Evolutionary conservation across 1,284 basidiomycete species (phyloP).

Genomic region (Vanrija sp.): DNA sequence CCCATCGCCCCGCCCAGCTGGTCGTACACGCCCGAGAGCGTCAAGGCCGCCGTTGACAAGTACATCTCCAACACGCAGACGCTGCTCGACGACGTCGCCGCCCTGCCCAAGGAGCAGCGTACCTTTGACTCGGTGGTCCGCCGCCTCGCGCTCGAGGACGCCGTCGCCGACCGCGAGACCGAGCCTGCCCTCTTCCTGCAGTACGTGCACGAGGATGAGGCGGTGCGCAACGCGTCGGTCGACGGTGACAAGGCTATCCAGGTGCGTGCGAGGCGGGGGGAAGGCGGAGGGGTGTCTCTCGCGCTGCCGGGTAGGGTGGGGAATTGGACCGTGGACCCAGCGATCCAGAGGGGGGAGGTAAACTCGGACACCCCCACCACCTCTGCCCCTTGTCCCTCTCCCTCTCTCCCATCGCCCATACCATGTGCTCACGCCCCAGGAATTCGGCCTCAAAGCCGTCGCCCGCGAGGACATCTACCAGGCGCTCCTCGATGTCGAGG

Average conservation of each 20-base stretch:
- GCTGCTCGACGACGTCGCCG: constrained; percentile 10
- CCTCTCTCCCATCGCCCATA: not conserved
- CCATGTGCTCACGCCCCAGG: constrained; percentile 1
- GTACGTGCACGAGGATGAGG: constrained; percentile 17
- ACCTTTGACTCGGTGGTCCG: constrained; percentile 15
- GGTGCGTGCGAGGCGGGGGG: constrained; percentile 4
- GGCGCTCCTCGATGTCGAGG: constrained; percentile 15
- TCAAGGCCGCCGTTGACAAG: constrained; percentile 6
- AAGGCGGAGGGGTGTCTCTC: too few species aligned
- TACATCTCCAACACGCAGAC: constrained; percentile 3
- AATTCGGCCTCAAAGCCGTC: constrained; percentile 11
- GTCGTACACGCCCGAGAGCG: constrained; percentile 9
- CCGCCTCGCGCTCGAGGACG: constrained; percentile 9
- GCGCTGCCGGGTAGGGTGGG: too few species aligned
- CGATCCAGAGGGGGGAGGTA: too few species aligned
- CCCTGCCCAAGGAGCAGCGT: constrained; percentile 15
- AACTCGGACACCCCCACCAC: too few species aligned
- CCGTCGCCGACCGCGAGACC: constrained; percentile 1
- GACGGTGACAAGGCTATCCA: constrained; percentile 13
- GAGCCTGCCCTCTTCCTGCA: constrained; percentile 13
- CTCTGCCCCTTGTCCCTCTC: too few species aligned
- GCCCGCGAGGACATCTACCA: constrained; percentile 18
- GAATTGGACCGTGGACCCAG: too few species aligned
- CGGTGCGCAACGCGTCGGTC: constrained; percentile 12
- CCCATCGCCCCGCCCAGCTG: constrained; percentile 14